Evolutionary conservation across 2,329 filamentous ascomycete genomes (phyloP), one percentile per base, ranked within the genome.

Genomic region (Cytospora piceae): DNA sequence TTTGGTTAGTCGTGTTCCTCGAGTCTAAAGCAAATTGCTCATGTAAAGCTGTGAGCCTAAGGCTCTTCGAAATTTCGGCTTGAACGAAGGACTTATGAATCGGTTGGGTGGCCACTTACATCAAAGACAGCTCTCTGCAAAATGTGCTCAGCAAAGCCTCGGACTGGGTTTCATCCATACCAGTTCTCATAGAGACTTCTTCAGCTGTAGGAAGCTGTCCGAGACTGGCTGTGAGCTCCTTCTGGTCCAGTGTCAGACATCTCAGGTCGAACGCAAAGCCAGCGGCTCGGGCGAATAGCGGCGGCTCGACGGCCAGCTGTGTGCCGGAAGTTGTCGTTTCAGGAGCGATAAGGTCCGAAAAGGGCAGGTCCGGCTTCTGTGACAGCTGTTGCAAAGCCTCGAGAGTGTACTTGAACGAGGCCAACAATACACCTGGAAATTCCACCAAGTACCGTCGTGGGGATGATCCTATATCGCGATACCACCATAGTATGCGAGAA

Each of bases 361-460:
- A 85, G 1, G 85, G 85, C 2, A 87, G 67, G 34, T 79, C 71
- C 0, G 74, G 74, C 20, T 67, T 75, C 15, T 70, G 69, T 12
- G 78, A 80, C 77, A 88, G 85, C 0, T 74, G 72, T 70, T 90
- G 85, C 3, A 90, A 75, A 0, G 83, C 83, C 53, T 78, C 73
- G 0, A 90, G 77, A 0, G 83, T 87, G 31, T 85, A 83, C 31
- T 81, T 75, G 69, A 90, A 90, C 0, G 87, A 80, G 0, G 83
- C 80, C 2, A 88, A 75, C 2, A 90, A 73, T 4, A 90, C 76
- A 0, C 83, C 84, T 0, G 87, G 87, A 64, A 90, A 89, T 68
- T 90, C 87, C 1, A 90, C 79, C 0, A 90, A 77, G 20, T 70
- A 73, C 46, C 71, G 69, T 0, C 22, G 46, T 22, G 46, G 46